These are phyloP conservation scores for Annulohypoxylon stygium DNA, from an alignment of 495 filamentous ascomycete genomes.

Conservation along the genomic window DNA sequence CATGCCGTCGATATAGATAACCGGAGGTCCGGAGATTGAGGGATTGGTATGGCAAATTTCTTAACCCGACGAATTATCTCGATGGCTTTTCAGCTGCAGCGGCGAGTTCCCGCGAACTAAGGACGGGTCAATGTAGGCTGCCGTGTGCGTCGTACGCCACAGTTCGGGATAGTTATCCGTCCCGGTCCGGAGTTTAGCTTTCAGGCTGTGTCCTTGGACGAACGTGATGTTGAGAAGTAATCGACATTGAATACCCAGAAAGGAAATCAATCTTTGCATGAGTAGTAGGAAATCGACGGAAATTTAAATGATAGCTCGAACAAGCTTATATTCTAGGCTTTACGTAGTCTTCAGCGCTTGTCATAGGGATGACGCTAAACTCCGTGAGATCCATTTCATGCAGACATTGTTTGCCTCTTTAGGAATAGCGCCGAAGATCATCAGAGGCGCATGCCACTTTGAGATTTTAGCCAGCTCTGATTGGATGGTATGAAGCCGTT, in stretches of 20 bases:
- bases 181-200: not conserved
- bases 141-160: not conserved
- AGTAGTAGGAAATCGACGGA: not conserved
- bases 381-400: slow-evolving; percentile 3
- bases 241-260: slow-evolving; percentile 23
- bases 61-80: not conserved
- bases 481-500: slow-evolving; percentile 7
- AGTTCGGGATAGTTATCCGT: not conserved
- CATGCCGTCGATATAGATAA: slow-evolving; percentile 20
- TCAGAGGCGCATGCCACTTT: slow-evolving; percentile 11
- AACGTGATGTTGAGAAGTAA: not conserved
- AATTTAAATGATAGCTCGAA: slow-evolving; percentile 6
- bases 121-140: slow-evolving; percentile 3
- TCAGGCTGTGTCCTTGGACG: slow-evolving; percentile 17
- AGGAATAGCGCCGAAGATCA: slow-evolving; percentile 24
- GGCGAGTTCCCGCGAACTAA: not conserved
- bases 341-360: not conserved
- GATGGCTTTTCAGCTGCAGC: not conserved
- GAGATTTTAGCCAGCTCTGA: not conserved
- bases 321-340: slow-evolving; percentile 16
- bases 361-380: slow-evolving; percentile 10
- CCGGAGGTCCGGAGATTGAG: not conserved
- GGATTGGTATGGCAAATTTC: not conserved
- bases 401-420: slow-evolving; percentile 35
- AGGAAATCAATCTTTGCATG: slow-evolving; percentile 28